Evolutionary conservation across 2,329 filamentous ascomycete genomes (phyloP), one percentile per base, ranked within the genome.

Genomic region (Sordariomycetes sp.): DNA sequence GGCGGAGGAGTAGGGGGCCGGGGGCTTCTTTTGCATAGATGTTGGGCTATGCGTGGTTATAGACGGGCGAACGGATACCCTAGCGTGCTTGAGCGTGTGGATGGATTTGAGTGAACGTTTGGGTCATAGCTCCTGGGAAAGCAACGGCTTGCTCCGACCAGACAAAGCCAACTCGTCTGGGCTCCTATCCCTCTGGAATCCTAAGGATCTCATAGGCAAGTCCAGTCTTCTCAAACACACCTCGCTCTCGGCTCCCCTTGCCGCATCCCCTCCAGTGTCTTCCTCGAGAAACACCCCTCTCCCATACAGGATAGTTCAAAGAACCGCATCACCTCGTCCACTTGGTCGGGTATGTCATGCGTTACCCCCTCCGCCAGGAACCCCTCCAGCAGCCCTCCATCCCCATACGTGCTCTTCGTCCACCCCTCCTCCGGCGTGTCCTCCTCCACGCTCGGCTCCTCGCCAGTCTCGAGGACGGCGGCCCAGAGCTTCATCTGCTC

Each of bases 401-500:
- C 32, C 7, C 61, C 62, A 13, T 61, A 62, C 10, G 61, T 57
- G 4, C 57, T 59, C 62, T 62, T 62, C n/a, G 57, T 60, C 61
- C 59, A 62, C 12, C 58, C 56, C 2, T 45, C 52, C 28, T 53
- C 48, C 1, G 61, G 60, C 0, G 53, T 52, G 42, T 60, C 13
- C 50, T 59, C 55, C 0, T 54, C 58, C 10, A 60, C 54, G 36
- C 55, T 59, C 52, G 61, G 59, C 52, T 57, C 50, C 20, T 13
- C 3, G 10, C 61, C 53, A 10, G 58, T 52, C 1, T 57, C 53
- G 4, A 62, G 25, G 10, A 75, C 69, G 1, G 69, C 69, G 0
- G 73, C 73, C 78, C 78, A 81, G 64, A 78, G 66, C 68, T 81
- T 79, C 59, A 78, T 68, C 61, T 75, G 74, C 67, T 84, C 79